Evolutionary conservation across 805 yeast species (phyloP).

Genomic region (Kuraishia piskuri): DNA sequence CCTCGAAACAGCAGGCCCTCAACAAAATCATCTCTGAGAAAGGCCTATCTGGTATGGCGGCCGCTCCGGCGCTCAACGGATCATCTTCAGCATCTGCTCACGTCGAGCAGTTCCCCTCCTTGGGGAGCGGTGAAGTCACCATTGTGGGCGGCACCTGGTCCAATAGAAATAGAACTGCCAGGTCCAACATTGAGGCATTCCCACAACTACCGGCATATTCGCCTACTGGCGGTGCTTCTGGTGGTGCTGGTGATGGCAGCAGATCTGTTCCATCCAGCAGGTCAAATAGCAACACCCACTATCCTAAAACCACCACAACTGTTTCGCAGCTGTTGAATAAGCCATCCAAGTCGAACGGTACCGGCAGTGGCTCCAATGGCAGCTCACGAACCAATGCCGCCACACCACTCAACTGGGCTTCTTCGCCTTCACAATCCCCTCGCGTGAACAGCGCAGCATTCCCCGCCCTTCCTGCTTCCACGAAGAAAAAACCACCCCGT

Average conservation of each 20-base stretch:
- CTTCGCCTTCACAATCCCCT: not conserved
- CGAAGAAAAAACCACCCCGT: conserved; percentile 44
- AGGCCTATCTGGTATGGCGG: not conserved
- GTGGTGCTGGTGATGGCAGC: not conserved
- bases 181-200: conserved; percentile 1
- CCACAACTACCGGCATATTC: conserved; percentile 7
- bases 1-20: conserved; percentile 30
- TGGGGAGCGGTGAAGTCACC: not conserved
- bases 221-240: not conserved
- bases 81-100: not conserved
- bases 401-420: conserved; percentile 1
- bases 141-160: not conserved
- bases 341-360: conserved; percentile 13
- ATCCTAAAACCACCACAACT: not conserved
- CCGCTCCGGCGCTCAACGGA: not conserved
- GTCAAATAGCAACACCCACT: not conserved
- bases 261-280: not conserved
- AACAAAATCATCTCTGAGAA: not conserved
- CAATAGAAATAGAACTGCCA: not conserved
- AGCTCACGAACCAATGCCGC: conserved; percentile 4
- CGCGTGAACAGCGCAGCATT: conserved; percentile 8
- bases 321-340: not conserved
- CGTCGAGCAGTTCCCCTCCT: not conserved
- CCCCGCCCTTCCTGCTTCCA: conserved; percentile 27
- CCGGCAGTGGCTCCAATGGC: conserved; percentile 16